Conservation (phyloP, 306 rosid species). For the Senna tora region DNA sequence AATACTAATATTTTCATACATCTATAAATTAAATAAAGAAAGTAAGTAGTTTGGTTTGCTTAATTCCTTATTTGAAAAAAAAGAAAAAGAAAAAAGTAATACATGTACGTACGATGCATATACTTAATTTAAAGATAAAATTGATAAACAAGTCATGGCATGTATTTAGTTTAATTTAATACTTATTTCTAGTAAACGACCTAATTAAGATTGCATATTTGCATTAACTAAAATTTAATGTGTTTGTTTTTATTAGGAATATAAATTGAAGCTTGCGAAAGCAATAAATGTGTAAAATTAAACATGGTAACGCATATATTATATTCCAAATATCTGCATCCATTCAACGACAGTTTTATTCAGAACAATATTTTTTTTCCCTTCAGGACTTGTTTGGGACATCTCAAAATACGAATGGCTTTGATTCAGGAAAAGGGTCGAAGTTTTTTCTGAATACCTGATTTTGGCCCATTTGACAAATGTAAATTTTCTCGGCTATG, state of each 20-base stretch:
- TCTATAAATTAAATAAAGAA: constrained; percentile 17
- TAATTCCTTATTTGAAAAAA: not conserved
- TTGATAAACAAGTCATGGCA: not conserved
- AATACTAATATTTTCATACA: constrained; percentile 1
- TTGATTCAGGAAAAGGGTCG: too few species aligned
- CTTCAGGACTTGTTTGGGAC: not conserved
- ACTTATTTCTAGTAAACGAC: not conserved
- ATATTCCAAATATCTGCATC: not conserved
- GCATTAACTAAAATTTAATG: constrained; percentile 9
- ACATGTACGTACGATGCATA: too few species aligned
- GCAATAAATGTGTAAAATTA: not conserved
- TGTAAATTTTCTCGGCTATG: too few species aligned
- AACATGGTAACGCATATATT: too few species aligned
- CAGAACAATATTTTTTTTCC: too few species aligned
- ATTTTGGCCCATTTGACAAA: too few species aligned
- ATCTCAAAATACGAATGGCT: too few species aligned
- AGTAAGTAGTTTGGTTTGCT: not conserved
- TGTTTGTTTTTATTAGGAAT: constrained; percentile 6
- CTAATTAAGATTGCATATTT: not conserved
- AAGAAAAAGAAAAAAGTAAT: not conserved
- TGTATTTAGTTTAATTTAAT: not conserved
- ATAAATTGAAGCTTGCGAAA: not conserved
- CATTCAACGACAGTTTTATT: not conserved
- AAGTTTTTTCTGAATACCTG: too few species aligned
- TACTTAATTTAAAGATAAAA: not conserved